phyloP scores from a whole-genome alignment of 148 eudicot genomes.

The Fallopia convolvulus region DNA sequence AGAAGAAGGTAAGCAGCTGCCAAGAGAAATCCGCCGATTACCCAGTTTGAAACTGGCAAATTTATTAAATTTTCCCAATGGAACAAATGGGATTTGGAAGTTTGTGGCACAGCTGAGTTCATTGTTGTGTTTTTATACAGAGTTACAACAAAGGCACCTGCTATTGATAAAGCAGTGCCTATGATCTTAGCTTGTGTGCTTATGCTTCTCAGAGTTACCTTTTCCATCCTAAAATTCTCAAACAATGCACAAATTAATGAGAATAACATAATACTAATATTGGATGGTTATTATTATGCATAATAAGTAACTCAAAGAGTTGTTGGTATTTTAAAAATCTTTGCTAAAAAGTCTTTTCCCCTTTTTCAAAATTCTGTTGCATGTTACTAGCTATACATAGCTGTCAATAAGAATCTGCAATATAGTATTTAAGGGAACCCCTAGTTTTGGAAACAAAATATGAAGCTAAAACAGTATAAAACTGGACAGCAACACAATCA shows the following conservation, averaged over 20 bases:
- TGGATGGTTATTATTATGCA: not conserved
- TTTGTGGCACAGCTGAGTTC: slow-evolving; percentile 3
- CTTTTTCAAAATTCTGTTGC: slow-evolving; percentile 5
- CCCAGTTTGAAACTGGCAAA: slow-evolving; percentile 32
- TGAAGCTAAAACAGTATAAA: not conserved
- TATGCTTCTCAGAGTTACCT: slow-evolving; percentile 26
- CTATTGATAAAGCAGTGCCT: slow-evolving; percentile 47
- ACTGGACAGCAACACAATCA: not conserved
- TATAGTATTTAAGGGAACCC: not conserved
- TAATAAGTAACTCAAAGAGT: not conserved
- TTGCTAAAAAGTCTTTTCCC: not conserved
- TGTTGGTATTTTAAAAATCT: not conserved
- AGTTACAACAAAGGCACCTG: slow-evolving; percentile 46
- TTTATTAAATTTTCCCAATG: not conserved
- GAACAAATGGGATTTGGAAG: slow-evolving; percentile 11
- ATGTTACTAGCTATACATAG: not conserved
- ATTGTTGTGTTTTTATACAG: slow-evolving; percentile 33
- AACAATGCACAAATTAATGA: not conserved
- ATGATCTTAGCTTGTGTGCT: slow-evolving; percentile 46
- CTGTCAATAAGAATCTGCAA: not conserved
- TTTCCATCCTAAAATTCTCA: slow-evolving; percentile 40
- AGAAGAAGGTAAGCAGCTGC: slow-evolving; percentile 25
- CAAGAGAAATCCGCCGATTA: slow-evolving; percentile 33
- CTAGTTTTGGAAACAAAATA: not conserved
- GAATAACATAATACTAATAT: not conserved